Evolutionary conservation across 2,329 filamentous ascomycete species (phyloP), one percentile per base, ranked within the genome.

Genomic region (Colletotrichum melonis): DNA sequence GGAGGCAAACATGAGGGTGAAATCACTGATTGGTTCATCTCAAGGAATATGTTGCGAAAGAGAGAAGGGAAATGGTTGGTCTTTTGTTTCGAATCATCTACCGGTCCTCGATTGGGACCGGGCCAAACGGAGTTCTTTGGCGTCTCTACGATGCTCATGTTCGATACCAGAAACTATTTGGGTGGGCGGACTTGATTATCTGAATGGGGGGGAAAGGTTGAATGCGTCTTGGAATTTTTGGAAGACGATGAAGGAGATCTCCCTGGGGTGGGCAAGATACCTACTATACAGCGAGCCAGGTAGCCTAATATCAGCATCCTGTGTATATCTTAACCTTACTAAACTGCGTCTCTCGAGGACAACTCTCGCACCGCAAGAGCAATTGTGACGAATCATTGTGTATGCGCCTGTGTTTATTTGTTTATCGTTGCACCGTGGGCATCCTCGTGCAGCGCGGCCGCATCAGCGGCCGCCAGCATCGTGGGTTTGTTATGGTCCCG

Each of bases 141-240:
- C 69, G 72, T 72, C 71, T 60, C 60, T 59, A 72, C 72, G 72
- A 72, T 74, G 72, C 69, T 74, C 72, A 74, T 74, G 72, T 74
- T 74, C 72, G 72, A 74, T 74, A 74, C 72, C 72, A 74, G 72
- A 68, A 68, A 74, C 62, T 67, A 66, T 32, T 60, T 63, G 56
- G 67, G 60, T 64, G 67, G 60, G 59, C 54, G 63, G 63, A 54
- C 55, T 59, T 55, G 56, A 60, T 62, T 67, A 32, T 66, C 58
- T 62, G 54, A 22, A 26, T 55, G n/a, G 19, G 57, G 22, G 30
- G 12, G 35, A 42, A 19, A 49, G 42, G 49, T 56, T 49, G 67
- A 65, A 71, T 57, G 60, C 16, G 55, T 56, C 57, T 56, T 73
- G 16, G 42, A n/a, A n/a, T n/a, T 49, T 65, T 38, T 73, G 16